Percentiles rank a stretch among this genome's conserved stretches.
These are phyloP conservation scores for Talaromyces sp. DNA, from an alignment of 2,329 filamentous ascomycete genomes.

Conservation along the genomic window DNA sequence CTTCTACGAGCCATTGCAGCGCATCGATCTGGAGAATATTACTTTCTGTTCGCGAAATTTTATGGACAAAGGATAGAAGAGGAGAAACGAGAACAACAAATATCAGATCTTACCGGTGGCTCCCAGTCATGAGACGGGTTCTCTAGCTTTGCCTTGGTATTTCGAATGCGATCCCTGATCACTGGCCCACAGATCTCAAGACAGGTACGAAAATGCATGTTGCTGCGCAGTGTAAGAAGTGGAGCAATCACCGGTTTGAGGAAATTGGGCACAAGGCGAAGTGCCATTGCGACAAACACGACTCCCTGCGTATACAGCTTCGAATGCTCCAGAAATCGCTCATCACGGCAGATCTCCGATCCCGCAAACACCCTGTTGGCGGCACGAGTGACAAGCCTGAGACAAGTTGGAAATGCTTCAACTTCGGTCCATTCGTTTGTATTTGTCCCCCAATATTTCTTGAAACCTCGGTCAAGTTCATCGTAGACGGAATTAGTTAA, in stretches of 20 bases:
- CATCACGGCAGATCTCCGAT: neutral
- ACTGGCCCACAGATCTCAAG: neutral
- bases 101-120: neutral
- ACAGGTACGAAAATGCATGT: neutral
- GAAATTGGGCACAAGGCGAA: neutral
- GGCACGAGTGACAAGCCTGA: neutral
- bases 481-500: neutral
- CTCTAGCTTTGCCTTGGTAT: neutral
- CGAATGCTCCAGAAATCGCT: neutral
- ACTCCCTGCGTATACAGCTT: neutral
- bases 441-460: no score
- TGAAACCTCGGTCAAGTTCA: neutral
- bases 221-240: neutral
- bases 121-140: neutral
- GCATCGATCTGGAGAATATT: neutral
- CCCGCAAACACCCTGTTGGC: constrained; percentile 1
- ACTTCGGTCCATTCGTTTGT: neutral
- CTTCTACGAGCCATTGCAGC: constrained; percentile 1
- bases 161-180: neutral
- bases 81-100: neutral
- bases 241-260: neutral
- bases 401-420: neutral
- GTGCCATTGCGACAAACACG: neutral
- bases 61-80: neutral
- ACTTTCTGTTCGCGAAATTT: neutral